A percentile compares a stretch with the other conserved stretches of the same genome.
Evolutionary conservation across 306 rosid species (phyloP).

Genomic region (Arachis stenosperma): DNA sequence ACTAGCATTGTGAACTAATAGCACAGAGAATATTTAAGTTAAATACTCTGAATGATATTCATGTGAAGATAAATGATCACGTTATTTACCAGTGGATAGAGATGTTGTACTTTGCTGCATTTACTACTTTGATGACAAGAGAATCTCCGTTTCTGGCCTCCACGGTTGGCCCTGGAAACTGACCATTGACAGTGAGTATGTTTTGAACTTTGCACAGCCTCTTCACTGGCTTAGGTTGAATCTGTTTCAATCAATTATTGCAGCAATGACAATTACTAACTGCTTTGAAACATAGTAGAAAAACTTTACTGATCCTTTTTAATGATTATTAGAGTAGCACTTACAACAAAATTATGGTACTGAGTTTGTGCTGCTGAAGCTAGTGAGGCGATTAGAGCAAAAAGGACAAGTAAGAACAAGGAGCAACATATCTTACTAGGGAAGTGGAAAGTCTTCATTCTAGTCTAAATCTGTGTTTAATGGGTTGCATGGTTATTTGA

Average conservation of each 20-base stretch:
- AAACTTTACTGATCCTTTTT: not conserved
- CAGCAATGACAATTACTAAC: conserved; percentile 4
- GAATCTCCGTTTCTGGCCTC: too few relatives aligned
- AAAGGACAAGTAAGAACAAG: conserved; percentile 42
- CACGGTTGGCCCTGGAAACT: too few relatives aligned
- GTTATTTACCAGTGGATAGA: too few relatives aligned
- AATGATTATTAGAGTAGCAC: conserved; percentile 33
- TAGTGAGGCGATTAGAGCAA: conserved; percentile 42
- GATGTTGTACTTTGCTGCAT: too few relatives aligned
- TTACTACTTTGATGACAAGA: too few relatives aligned
- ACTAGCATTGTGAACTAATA: not conserved
- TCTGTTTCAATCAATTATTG: conserved; percentile 41
- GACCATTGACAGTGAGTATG: too few relatives aligned
- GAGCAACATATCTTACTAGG: conserved; percentile 33
- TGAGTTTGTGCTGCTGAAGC: conserved; percentile 57
- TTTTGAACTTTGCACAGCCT: too few relatives aligned
- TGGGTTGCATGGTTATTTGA: conserved; percentile 18
- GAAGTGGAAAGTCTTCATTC: conserved; percentile 50
- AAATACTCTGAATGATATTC: too few relatives aligned
- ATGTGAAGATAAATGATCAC: not conserved
- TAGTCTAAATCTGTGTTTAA: conserved; percentile 19
- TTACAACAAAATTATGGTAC: conserved; percentile 65
- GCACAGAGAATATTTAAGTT: not conserved
- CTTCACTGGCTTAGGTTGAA: conserved; percentile 41
- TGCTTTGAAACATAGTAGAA: not conserved